Percentiles rank a stretch among this genome's conserved stretches.
Evolutionary conservation across 2,329 filamentous ascomycete species (phyloP).

Genomic region (Balansia obtecta): DNA sequence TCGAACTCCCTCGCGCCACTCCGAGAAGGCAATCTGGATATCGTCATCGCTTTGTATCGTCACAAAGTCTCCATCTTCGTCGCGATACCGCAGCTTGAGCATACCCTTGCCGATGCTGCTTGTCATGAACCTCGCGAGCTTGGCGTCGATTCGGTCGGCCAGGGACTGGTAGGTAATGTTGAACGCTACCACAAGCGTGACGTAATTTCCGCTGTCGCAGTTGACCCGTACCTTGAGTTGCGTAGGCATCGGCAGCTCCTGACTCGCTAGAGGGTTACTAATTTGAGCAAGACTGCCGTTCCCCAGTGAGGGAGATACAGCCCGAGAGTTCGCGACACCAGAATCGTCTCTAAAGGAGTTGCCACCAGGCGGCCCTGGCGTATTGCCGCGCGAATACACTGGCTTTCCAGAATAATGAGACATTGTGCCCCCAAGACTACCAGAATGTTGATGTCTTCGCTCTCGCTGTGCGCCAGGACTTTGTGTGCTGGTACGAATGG

Average conservation of each 20-base stretch:
- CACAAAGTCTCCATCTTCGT: constrained; percentile 87
- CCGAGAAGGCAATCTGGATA: constrained; percentile 88
- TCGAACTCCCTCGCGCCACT: constrained; percentile 66
- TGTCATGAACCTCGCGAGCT: constrained; percentile 74
- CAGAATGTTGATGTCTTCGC: constrained; percentile 36
- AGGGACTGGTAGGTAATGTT: constrained; percentile 91
- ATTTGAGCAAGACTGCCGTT: constrained; percentile 18
- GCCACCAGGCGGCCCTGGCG: constrained; percentile 23
- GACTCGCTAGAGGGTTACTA: constrained; percentile 24
- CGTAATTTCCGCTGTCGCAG: constrained; percentile 72
- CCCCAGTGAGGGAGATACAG: constrained; percentile 34
- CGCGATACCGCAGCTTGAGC: constrained; percentile 78
- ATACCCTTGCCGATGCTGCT: constrained; percentile 73
- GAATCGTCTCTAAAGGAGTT: constrained; percentile 27
- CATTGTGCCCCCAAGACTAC: constrained; percentile 39
- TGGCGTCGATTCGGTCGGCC: constrained; percentile 91
- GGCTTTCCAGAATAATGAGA: constrained; percentile 44
- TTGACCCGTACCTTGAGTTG: constrained; percentile 95
- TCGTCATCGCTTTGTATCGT: constrained; percentile 93
- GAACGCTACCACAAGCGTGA: constrained; percentile 90
- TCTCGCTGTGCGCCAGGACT: constrained; percentile 58
- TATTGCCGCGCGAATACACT: constrained; percentile 35
- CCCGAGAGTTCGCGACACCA: constrained; percentile 26
- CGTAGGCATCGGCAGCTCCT: constrained; percentile 44
- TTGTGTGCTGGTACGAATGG: constrained; percentile 56